Base-by-base conservation (phyloP, 495 filamentous ascomycete species). In the Aspergillus bertholletiae region DNA sequence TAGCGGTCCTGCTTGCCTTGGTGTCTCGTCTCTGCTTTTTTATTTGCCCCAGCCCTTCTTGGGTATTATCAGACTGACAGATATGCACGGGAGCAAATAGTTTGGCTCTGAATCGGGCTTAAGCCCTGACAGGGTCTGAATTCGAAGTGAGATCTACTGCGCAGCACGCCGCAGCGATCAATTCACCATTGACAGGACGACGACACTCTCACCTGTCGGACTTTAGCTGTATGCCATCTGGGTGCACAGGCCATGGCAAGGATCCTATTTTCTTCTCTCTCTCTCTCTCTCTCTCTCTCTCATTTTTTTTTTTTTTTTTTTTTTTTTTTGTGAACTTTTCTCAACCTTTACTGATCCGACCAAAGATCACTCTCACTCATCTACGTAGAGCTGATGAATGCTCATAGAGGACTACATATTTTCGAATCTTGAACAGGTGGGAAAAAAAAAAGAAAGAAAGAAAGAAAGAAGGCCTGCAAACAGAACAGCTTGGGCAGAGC, bases 221-320 rank as follows among this genome's bases (percentile, higher is more conserved):
- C 46, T 32, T 37, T 30, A 49, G 27, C 30, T 49, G 46, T 30
- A 49, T 21, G 28, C 28, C 46, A 37, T 49, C 27, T n/a, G n/a
- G 13, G 20, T 35, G 34, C 46, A 35, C 28, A 37, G 28, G 27
- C 34, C 18, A 17, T 11, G 30, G 39, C 46, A 21, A 35, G 46
- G 46, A 37, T 49, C 9, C 30, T 3, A 35, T 18, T 20, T 21
- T 13, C 18, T 49, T 24, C 11, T 28, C n/a, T 32, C 21, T 6
- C 5, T 12, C 27, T 48, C 9, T n/a, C 45, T n/a, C n/a, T 24
- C 11, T 28, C n/a, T 32, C 21, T 6, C 5, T 12, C 27, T 48
- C 9, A n/a, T n/a, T n/a, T n/a, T n/a, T n/a, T n/a, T n/a, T 48
- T n/a, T 18, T 20, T 21, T 13, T 11, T 49, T 24, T 18, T 28